Percentiles rank a stretch among this genome's conserved stretches.
phyloP scores from a whole-genome alignment of 2,329 filamentous ascomycete genomes.

The Fusarium clavum region DNA sequence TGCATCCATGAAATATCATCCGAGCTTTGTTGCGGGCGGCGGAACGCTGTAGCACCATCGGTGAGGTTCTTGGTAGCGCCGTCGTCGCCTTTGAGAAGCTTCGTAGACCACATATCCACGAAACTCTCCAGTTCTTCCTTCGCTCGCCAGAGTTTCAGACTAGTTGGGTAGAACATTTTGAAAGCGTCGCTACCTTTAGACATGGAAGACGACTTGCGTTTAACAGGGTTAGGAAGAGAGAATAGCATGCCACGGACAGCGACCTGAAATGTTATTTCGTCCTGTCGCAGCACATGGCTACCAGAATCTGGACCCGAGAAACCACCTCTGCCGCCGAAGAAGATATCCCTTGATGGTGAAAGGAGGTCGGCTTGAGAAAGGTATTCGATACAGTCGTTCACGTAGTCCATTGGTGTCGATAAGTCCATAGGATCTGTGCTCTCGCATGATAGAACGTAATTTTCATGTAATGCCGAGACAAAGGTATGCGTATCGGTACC shows the following conservation, averaged over 20 bases:
- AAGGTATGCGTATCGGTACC: slow-evolving; percentile 94
- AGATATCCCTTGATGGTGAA: slow-evolving; percentile 76
- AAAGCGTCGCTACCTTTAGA: slow-evolving; percentile 70
- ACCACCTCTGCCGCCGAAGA: slow-evolving; percentile 71
- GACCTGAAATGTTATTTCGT: slow-evolving; percentile 93
- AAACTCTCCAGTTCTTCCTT: slow-evolving; percentile 84
- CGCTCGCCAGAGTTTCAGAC: slow-evolving; percentile 83
- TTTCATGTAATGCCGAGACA: slow-evolving; percentile 90
- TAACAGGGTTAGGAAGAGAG: slow-evolving; percentile 86
- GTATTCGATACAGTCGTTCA: slow-evolving; percentile 86
- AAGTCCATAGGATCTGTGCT: slow-evolving; percentile 61
- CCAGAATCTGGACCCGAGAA: slow-evolving; percentile 66
- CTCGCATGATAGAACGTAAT: slow-evolving; percentile 88
- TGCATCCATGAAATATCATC: slow-evolving; percentile 52
- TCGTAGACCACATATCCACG: slow-evolving; percentile 75
- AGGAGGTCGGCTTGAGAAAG: slow-evolving; percentile 91
- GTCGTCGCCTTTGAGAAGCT: slow-evolving; percentile 67
- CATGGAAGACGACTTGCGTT: slow-evolving; percentile 65
- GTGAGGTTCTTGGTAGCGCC: slow-evolving; percentile 55
- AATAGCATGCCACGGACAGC: slow-evolving; percentile 89
- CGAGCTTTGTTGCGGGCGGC: slow-evolving; percentile 53
- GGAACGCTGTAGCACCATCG: slow-evolving; percentile 62
- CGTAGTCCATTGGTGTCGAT: slow-evolving; percentile 76
- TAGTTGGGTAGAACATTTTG: slow-evolving; percentile 93
- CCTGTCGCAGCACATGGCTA: slow-evolving; percentile 84